Evolutionary conservation across 805 yeast species (phyloP).

Genomic region (Schwanniomyces yamadae): DNA sequence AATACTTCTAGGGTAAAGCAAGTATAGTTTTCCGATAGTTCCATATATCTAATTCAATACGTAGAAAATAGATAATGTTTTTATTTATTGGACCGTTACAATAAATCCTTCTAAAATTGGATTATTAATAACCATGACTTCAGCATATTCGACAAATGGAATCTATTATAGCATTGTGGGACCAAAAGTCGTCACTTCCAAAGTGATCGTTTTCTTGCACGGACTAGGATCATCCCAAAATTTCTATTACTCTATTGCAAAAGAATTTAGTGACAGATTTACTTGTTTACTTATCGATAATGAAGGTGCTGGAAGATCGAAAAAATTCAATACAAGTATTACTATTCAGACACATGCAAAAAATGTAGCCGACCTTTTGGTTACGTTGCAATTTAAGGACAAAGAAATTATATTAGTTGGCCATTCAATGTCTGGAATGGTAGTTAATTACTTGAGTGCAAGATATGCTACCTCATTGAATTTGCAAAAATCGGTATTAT

Average conservation of each 20-base stretch:
- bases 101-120: too few species aligned
- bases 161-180: conserved; percentile 1
- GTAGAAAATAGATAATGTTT: too few species aligned
- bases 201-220: conserved; percentile 9
- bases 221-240: conserved; percentile 13
- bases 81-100: too few species aligned
- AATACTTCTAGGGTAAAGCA: too few species aligned
- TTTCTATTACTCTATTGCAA: conserved; percentile 9
- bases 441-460: conserved; percentile 11
- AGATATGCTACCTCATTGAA: not conserved
- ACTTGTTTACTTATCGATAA: conserved; percentile 9
- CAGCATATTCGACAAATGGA: not conserved
- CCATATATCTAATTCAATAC: too few species aligned
- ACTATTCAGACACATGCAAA: conserved; percentile 6
- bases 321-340: not conserved
- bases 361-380: conserved; percentile 4
- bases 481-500: conserved; percentile 2
- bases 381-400: conserved; percentile 2
- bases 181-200: not conserved
- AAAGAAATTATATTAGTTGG: conserved; percentile 8
- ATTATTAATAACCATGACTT: not conserved
- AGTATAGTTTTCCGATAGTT: too few species aligned
- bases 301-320: conserved; percentile 11
- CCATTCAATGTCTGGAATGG: conserved; percentile 15
- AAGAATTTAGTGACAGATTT: conserved; percentile 3